Conservation (phyloP, 169 alveolate genomes). For the Plasmodium malariae region DNA sequence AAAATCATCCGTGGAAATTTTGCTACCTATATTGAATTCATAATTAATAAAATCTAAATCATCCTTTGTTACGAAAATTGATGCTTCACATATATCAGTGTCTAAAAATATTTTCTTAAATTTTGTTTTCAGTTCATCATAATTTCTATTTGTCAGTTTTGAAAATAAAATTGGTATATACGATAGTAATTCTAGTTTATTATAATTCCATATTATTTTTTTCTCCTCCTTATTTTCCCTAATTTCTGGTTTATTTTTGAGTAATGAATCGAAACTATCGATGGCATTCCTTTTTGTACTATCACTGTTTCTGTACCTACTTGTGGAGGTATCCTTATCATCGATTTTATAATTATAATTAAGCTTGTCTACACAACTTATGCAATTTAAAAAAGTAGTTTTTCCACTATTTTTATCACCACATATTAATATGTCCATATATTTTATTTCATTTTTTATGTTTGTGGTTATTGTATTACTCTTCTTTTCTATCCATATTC, state of each 20-base stretch:
- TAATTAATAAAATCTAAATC: conserved; percentile 68
- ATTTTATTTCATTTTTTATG: conserved; percentile 38
- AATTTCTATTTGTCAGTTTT: conserved; percentile 58
- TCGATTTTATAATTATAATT: neutral
- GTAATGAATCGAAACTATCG: neutral
- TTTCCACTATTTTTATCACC: conserved; percentile 74
- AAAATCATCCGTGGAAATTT: neutral
- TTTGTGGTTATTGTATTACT: conserved; percentile 11
- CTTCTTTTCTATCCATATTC: neutral
- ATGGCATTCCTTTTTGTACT: neutral
- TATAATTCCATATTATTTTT: conserved; percentile 51
- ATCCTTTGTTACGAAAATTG: conserved; percentile 48
- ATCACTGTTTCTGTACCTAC: neutral
- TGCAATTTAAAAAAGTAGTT: conserved; percentile 57
- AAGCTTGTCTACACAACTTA: conserved; percentile 44
- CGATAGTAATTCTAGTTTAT: conserved; percentile 43
- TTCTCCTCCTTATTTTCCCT: neutral
- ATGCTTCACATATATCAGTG: conserved; percentile 67
- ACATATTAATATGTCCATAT: conserved; percentile 65
- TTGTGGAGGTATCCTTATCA: neutral
- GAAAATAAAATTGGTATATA: conserved; percentile 64
- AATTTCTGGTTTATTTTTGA: neutral
- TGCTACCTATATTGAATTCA: conserved; percentile 29
- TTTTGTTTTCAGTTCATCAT: conserved; percentile 28
- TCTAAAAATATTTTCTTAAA: conserved; percentile 51